Conservation (phyloP, 495 filamentous ascomycete species). For the Aspergillus taichungensis region DNA sequence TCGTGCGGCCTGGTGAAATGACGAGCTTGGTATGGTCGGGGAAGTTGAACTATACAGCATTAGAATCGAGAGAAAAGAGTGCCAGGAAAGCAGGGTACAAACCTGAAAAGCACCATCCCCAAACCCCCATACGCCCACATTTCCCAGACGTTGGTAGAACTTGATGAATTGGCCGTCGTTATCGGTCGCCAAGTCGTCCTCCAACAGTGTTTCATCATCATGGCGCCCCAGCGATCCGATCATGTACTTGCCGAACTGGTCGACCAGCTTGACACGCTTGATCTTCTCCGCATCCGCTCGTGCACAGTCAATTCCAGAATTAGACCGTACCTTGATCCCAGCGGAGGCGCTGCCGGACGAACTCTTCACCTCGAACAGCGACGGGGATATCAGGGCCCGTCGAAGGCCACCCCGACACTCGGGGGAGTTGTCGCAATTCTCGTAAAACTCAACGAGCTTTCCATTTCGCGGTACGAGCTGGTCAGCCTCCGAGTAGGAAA, state of each 20-base stretch:
- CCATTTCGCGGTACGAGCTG: constrained; percentile 58
- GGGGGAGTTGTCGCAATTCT: constrained; percentile 47
- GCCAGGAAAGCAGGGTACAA: constrained; percentile 3
- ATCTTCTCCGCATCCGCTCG: constrained; percentile 59
- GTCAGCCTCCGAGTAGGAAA: constrained; percentile 48
- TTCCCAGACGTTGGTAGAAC: constrained; percentile 83
- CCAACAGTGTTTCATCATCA: constrained; percentile 30
- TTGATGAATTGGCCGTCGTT: constrained; percentile 58
- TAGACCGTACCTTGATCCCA: constrained; percentile 37
- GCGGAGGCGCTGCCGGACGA: constrained; percentile 11
- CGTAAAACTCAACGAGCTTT: constrained; percentile 67
- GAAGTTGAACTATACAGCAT: constrained; percentile 69
- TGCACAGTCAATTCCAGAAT: constrained; percentile 44
- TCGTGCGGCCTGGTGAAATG: constrained; percentile 59
- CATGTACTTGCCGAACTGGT: constrained; percentile 95
- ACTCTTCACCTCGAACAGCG: constrained; percentile 41
- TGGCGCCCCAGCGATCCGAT: constrained; percentile 47
- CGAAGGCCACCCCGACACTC: constrained; percentile 48
- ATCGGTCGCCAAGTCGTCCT: constrained; percentile 20
- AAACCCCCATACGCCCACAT: constrained; percentile 85
- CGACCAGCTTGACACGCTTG: constrained; percentile 70
- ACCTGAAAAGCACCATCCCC: constrained; percentile 80
- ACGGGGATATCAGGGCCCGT: constrained; percentile 50
- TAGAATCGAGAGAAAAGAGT: not conserved
- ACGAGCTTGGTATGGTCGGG: constrained; percentile 95